Percentiles rank a stretch among this genome's conserved stretches.
Evolutionary conservation across 371 early-diverging fungal species (phyloP).

Genomic region (Mortierella polycephala): DNA sequence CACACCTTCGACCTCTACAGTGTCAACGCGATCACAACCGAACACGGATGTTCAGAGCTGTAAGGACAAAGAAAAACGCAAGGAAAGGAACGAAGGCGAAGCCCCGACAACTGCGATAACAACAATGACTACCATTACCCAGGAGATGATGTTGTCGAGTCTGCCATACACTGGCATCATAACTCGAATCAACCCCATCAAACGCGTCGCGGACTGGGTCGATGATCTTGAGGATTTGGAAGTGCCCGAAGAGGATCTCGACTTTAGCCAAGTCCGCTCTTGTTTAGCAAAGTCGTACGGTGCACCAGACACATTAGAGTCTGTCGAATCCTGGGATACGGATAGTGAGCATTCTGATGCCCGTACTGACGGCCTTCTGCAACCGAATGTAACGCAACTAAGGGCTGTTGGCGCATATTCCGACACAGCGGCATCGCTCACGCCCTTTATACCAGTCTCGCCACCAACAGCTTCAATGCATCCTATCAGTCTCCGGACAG

Average conservation of each 20-base stretch:
- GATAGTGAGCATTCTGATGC: conserved; percentile 29
- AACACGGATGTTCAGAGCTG: not conserved
- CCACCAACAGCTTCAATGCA: too few species aligned
- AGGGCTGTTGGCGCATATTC: not conserved
- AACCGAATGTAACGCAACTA: too few species aligned
- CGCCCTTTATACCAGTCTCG: too few species aligned
- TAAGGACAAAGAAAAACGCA: conserved; percentile 11
- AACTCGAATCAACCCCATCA: conserved; percentile 47
- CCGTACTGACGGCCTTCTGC: conserved; percentile 11
- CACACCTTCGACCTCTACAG: conserved; percentile 19
- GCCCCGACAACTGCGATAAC: conserved; percentile 15
- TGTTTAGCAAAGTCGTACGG: conserved; percentile 28
- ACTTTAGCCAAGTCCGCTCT: conserved; percentile 41
- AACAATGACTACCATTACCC: conserved; percentile 46
- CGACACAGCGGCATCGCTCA: too few species aligned
- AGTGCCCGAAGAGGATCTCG: conserved; percentile 39
- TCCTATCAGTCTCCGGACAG: too few species aligned
- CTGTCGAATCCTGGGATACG: conserved; percentile 34
- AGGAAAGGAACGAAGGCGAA: not conserved
- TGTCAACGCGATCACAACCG: conserved; percentile 16
- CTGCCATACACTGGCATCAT: conserved; percentile 40
- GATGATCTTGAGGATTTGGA: conserved; percentile 47
- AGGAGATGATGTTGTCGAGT: conserved; percentile 45
- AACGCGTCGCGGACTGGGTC: conserved; percentile 45
- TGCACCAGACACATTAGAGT: conserved; percentile 29